Percentiles rank a stretch among this genome's conserved stretches.
phyloP scores from a whole-genome alignment of 257 asterid species.

The Scutellaria galericulata region DNA sequence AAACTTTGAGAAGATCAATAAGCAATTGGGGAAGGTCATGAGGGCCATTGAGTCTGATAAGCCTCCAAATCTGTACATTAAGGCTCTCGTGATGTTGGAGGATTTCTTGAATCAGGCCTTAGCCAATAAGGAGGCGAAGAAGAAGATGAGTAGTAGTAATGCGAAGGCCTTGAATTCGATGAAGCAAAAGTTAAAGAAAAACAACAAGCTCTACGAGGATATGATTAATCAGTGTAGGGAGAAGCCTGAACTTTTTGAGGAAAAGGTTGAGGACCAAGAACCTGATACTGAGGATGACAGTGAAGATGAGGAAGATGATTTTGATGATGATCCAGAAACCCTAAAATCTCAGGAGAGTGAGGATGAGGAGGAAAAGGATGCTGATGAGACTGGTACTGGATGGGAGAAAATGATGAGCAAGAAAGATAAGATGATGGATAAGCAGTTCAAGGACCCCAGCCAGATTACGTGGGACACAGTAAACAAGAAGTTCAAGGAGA shows the following conservation, averaged over 20 bases:
- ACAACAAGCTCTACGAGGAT: constrained; percentile 82
- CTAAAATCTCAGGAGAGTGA: constrained; percentile 55
- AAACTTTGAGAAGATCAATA: constrained; percentile 93
- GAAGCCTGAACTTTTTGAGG: constrained; percentile 83
- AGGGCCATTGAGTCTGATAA: constrained; percentile 69
- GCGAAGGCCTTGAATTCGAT: constrained; percentile 92
- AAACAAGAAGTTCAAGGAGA: constrained; percentile 89
- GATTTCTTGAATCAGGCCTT: constrained; percentile 78
- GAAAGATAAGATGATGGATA: constrained; percentile 91
- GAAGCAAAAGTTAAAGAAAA: constrained; percentile 95
- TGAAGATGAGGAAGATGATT: constrained; percentile 52
- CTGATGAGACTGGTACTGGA: constrained; percentile 48
- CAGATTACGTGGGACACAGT: constrained; percentile 95
- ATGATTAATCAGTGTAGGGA: constrained; percentile 75
- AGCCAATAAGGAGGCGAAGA: constrained; percentile 94
- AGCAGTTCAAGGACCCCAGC: constrained; percentile 87
- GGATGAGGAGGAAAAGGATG: constrained; percentile 54
- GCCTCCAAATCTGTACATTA: constrained; percentile 77
- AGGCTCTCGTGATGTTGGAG: constrained; percentile 90
- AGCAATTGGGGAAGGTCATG: constrained; percentile 93
- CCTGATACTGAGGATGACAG: constrained; percentile 61
- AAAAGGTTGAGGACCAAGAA: constrained; percentile 59
- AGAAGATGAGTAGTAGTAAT: constrained; percentile 96
- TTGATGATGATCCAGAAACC: constrained; percentile 52
- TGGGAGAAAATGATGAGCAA: constrained; percentile 89